phyloP scores from a whole-genome alignment of 352 stramenopile genomes.

The Plasmopara muralis region DNA sequence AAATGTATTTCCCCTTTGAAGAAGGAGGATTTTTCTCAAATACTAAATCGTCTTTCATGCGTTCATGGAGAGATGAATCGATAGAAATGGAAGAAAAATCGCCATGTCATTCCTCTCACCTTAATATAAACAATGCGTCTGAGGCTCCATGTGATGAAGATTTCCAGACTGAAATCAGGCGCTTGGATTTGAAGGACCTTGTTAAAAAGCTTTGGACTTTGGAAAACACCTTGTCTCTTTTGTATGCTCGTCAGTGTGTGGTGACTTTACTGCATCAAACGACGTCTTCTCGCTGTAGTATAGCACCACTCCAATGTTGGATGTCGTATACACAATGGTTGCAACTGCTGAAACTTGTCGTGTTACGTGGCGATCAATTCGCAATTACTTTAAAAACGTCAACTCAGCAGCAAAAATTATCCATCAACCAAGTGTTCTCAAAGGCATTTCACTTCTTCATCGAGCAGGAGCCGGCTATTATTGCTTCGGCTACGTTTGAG shows the following conservation, averaged over 20 bases:
- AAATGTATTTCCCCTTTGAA: constrained; percentile 85
- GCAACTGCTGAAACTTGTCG: constrained; percentile 38
- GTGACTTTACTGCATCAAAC: constrained; percentile 16
- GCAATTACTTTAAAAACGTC: constrained; percentile 6
- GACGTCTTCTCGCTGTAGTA: neutral
- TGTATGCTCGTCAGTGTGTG: constrained; percentile 29
- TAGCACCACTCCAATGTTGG: neutral
- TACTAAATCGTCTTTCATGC: constrained; percentile 28
- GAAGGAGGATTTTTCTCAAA: constrained; percentile 68
- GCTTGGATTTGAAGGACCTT: constrained; percentile 17
- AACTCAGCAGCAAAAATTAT: constrained; percentile 6
- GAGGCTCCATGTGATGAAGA: constrained; percentile 10
- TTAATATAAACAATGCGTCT: constrained; percentile 1
- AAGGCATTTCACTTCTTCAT: constrained; percentile 13
- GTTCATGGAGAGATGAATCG: constrained; percentile 18
- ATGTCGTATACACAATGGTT: constrained; percentile 29
- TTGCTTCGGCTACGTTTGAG: constrained; percentile 31
- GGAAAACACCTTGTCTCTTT: constrained; percentile 26
- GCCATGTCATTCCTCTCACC: neutral
- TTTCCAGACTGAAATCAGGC: constrained; percentile 21
- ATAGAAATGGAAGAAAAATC: constrained; percentile 28
- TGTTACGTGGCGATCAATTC: constrained; percentile 52
- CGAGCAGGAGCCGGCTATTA: constrained; percentile 1
- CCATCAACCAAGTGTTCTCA: constrained; percentile 14
- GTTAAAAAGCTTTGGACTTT: constrained; percentile 12